These are phyloP conservation scores for Drechslerella coelobrocha DNA, from an alignment of 2,329 filamentous ascomycete species.

Conservation along the genomic window DNA sequence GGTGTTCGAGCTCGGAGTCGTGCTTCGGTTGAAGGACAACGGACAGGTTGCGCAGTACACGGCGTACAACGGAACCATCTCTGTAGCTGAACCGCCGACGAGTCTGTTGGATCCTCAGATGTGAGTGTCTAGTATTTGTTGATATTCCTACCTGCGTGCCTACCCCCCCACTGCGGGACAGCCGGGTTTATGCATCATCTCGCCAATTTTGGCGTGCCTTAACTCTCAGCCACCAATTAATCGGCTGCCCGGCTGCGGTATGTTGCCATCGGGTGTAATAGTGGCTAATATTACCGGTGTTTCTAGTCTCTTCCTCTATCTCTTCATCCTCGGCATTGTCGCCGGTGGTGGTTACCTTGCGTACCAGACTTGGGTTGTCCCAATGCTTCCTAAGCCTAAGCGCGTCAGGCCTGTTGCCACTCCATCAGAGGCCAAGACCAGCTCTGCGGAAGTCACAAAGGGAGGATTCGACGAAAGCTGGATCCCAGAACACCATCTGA, in stretches of 20 bases:
- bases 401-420: slow-evolving; percentile 63
- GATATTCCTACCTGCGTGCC: not conserved
- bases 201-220: too few species aligned
- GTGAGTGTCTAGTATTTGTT: slow-evolving; percentile 65
- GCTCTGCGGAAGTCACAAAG: slow-evolving; percentile 63
- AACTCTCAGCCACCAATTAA: not conserved
- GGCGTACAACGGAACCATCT: slow-evolving; percentile 81
- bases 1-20: slow-evolving; percentile 75
- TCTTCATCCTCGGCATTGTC: slow-evolving; percentile 82
- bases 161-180: not conserved
- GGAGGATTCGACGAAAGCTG: slow-evolving; percentile 84
- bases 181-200: too few species aligned
- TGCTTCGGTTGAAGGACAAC: slow-evolving; percentile 72
- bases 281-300: slow-evolving; percentile 25
- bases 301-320: slow-evolving; percentile 90
- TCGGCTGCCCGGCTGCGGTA: not conserved
- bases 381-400: slow-evolving; percentile 91
- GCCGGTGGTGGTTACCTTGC: slow-evolving; percentile 88
- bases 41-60: slow-evolving; percentile 67
- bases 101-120: slow-evolving; percentile 95
- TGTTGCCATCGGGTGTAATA: not conserved
- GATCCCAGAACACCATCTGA: slow-evolving; percentile 89
- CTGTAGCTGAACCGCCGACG: slow-evolving; percentile 86
- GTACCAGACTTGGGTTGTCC: slow-evolving; percentile 97
- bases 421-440: slow-evolving; percentile 75